phyloP scores from a whole-genome alignment of 805 yeast species.

The Myxozyma neotropica region DNA sequence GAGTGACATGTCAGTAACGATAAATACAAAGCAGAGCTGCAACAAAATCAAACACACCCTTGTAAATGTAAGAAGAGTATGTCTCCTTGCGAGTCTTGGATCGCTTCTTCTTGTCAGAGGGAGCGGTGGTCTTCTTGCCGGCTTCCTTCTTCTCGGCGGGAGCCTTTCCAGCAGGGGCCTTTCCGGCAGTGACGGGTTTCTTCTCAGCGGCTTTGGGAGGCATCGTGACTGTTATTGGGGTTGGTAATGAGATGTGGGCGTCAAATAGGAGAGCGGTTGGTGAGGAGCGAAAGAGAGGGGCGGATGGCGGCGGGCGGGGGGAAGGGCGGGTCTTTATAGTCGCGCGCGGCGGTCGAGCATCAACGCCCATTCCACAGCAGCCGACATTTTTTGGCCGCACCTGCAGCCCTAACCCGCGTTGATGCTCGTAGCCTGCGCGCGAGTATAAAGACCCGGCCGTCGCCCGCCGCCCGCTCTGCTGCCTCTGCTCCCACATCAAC shows the following conservation, averaged over 20 bases:
- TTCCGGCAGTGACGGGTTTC: constrained; percentile 55
- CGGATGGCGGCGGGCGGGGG: constrained; percentile 22
- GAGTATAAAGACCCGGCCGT: constrained; percentile 27
- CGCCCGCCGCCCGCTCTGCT: constrained; percentile 24
- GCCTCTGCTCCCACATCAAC: neutral
- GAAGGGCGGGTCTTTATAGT: constrained; percentile 25
- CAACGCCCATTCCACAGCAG: constrained; percentile 16
- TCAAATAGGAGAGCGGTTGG: no score
- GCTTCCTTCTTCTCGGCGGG: constrained; percentile 94
- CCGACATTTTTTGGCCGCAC: neutral
- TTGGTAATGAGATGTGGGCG: no score
- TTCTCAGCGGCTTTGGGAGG: constrained; percentile 58
- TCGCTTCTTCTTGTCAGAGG: constrained; percentile 85
- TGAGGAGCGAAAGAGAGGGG: neutral
- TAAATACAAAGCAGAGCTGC: neutral
- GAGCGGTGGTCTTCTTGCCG: constrained; percentile 82
- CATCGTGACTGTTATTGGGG: constrained; percentile 39
- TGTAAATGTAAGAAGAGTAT: constrained; percentile 96
- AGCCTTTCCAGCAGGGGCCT: constrained; percentile 85
- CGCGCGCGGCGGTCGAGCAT: constrained; percentile 19
- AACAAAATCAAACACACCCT: constrained; percentile 43
- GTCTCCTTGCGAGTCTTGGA: constrained; percentile 96
- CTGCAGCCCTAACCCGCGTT: constrained; percentile 12
- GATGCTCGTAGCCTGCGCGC: constrained; percentile 19
- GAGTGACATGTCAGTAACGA: neutral